These are phyloP conservation scores for Fusarium secorum DNA, from an alignment of 2,329 filamentous ascomycete genomes.

Conservation along the genomic window DNA sequence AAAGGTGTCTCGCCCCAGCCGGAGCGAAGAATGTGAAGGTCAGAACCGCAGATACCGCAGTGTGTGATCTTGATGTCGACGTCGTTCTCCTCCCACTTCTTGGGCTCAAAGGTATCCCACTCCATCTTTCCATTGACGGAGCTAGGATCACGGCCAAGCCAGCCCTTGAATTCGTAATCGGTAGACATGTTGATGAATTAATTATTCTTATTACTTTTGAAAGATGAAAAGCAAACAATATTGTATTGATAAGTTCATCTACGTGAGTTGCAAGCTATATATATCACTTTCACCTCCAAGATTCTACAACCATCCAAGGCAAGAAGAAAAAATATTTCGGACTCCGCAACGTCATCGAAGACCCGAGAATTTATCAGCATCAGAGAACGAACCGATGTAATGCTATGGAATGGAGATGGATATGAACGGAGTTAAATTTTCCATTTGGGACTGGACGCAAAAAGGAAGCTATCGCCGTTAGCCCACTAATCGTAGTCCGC, in stretches of 20 bases:
- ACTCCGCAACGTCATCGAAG: slow-evolving; percentile 30
- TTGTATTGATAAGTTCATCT: background rate
- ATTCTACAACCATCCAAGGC: slow-evolving; percentile 12
- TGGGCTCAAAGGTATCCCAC: slow-evolving; percentile 65
- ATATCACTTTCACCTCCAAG: background rate
- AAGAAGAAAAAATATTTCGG: background rate
- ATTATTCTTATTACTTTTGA: background rate
- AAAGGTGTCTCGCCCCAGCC: slow-evolving; percentile 56
- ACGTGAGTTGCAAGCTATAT: slow-evolving; percentile 3
- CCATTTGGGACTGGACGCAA: background rate
- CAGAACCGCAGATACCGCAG: slow-evolving; percentile 70
- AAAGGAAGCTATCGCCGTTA: slow-evolving; percentile 30
- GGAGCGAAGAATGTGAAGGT: slow-evolving; percentile 64
- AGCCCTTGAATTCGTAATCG: slow-evolving; percentile 60
- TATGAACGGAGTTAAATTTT: slow-evolving; percentile 18
- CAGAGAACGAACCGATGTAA: background rate
- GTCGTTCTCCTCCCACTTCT: slow-evolving; percentile 69
- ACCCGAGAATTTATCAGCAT: slow-evolving; percentile 26
- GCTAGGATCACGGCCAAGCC: slow-evolving; percentile 54
- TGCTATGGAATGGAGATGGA: slow-evolving; percentile 4
- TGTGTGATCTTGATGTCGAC: slow-evolving; percentile 70
- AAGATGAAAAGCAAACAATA: background rate
- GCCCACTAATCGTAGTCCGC: background rate
- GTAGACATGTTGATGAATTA: slow-evolving; percentile 42
- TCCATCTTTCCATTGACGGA: slow-evolving; percentile 59